Evolutionary conservation across 768 basidiomycete species (phyloP), one percentile per base, ranked within the genome.

Genomic region (Pisolithus tinctorius): DNA sequence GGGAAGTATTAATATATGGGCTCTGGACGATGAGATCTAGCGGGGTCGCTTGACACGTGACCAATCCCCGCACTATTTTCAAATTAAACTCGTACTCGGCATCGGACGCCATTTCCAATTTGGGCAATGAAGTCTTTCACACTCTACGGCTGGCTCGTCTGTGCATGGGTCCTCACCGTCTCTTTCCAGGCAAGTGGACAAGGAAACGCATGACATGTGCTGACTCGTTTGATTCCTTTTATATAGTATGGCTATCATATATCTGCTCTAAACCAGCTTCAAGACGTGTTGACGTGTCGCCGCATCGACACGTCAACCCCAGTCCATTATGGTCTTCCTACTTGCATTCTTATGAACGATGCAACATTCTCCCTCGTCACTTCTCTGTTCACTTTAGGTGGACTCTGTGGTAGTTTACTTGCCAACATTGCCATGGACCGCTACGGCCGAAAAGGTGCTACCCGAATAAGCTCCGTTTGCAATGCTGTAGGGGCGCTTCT

Each of bases 191-290:
- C 68, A 58, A 52, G 64, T 55, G 30, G 31, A 14, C 23, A 45
- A 23, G 31, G n/a, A 6, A 3, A 11, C 17, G 16, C 4, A 4
- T 13, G 1, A 10, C 8, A 4, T n/a, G 42, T 27, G 14, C 16
- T 7, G 30, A 34, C 10, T 34, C 10, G 34, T 34, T 49, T 14
- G 54, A 34, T 5, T 26, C 29, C 13, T 27, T 44, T 30, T 13
- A 41, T 49, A 25, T 49, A 89, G 80, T 91, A 90, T 70, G 93
- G 93, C n/a, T 96, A 88, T 67, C 91, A 95, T 66, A 89, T 93
- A 39, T 88, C 92, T 1, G 85, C 85, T 14, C 78, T 97, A 53
- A 97, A 97, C 65, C 92, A 93, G 64, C 83, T 94, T 25, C 83
- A 90, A 62, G 78, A 77, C 4, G 81, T 85, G 40, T 63, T 93